Evolutionary conservation across 768 basidiomycete species (phyloP), one percentile per base, ranked within the genome.

Genomic region (Kwoniella mangroviensis): DNA sequence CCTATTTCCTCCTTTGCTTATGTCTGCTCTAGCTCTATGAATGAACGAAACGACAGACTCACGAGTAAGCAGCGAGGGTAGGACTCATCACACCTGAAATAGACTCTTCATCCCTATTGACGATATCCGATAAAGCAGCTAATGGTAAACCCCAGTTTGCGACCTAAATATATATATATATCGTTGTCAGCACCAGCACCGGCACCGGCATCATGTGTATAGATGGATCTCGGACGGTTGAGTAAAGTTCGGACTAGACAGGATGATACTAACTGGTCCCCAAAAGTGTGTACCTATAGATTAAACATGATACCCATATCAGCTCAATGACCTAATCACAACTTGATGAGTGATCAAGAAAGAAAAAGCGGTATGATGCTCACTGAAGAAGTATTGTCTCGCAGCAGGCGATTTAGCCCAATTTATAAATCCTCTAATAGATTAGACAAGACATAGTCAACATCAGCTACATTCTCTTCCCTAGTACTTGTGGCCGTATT

Each of bases 71-170:
- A 10, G 89, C 88, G 52, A 99, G 87, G 24, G 96, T 92, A 55
- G 92, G 89, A 1, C 94, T 95, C 96, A 99, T 99, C 42, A 94
- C 88, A 17, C 95, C 96, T 60, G 95, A 98, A 75, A 99, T 99
- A 81, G 93, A 87, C 77, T 97, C 93, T 83, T 97, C 94, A 88
- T 98, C 94, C 81, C 94, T 97, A 40, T 73, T 85, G 19, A 75
- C 86, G 79, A 98, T 85, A 85, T 99, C 96, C 6, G 94, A 80
- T 54, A 99, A 85, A 53, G 96, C 96, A 78, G 96, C 96, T 49
- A 98, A 85, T 68, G 96, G 96, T 19, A 99, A 88, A 78, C 96
- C 96, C 92, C 96, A 99, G 86, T 99, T 99, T 71, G 96, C 96
- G 71, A 94, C 90, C 95, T 96, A 54, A 1, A 24, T 21, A 52